Evolutionary conservation across 768 basidiomycete genomes (phyloP).

Genomic region (Lactarius quietus): DNA sequence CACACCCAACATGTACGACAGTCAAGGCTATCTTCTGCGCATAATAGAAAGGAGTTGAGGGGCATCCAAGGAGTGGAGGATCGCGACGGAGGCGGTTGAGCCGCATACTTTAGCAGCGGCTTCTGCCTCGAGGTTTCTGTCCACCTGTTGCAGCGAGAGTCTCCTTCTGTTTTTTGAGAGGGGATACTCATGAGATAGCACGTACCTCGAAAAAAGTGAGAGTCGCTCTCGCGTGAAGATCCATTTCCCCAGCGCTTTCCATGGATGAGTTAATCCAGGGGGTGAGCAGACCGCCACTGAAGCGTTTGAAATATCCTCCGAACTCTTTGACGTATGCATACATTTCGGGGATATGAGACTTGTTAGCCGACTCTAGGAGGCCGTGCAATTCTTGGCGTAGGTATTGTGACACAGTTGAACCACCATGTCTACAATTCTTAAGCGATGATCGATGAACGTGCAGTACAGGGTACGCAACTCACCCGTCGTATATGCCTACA

Average conservation of each 20-base stretch:
- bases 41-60: constrained; percentile 78
- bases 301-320: constrained; percentile 91
- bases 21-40: constrained; percentile 74
- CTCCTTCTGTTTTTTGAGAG: constrained; percentile 7
- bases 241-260: constrained; percentile 38
- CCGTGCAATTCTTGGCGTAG: constrained; percentile 82
- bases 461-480: constrained; percentile 27
- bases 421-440: constrained; percentile 69
- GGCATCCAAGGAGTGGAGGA: constrained; percentile 86
- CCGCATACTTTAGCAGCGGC: constrained; percentile 73
- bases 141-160: constrained; percentile 47
- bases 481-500: constrained; percentile 93
- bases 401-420: constrained; percentile 84
- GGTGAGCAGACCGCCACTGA: constrained; percentile 70
- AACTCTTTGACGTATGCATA: constrained; percentile 72
- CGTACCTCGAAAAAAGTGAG: constrained; percentile 82
- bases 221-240: constrained; percentile 83
- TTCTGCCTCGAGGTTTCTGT: constrained; percentile 67
- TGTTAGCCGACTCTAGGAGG: constrained; percentile 75
- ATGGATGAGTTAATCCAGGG: constrained; percentile 51
- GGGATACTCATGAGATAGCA: constrained; percentile 4
- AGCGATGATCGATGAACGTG: neutral
- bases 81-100: constrained; percentile 85
- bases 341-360: constrained; percentile 67
- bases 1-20: constrained; percentile 89